Evolutionary conservation across 2,329 filamentous ascomycete genomes (phyloP).

Genomic region (Xylariaceae sp.): DNA sequence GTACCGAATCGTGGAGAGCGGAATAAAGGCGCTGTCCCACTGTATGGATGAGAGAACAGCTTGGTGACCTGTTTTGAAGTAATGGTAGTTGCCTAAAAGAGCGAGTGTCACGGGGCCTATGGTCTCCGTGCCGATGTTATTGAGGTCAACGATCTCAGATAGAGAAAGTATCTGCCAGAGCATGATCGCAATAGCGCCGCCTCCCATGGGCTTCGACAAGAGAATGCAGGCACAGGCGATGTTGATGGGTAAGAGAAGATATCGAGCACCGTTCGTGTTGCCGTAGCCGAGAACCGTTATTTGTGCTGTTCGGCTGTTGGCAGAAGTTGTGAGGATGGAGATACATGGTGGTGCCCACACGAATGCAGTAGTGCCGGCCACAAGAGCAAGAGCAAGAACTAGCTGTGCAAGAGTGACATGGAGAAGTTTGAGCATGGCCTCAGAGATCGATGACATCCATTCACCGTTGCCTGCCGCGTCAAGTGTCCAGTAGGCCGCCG

Average conservation of each 20-base stretch:
- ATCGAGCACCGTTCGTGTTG: constrained; percentile 88
- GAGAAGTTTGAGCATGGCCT: constrained; percentile 63
- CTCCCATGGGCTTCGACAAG: constrained; percentile 91
- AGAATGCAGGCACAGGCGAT: constrained; percentile 73
- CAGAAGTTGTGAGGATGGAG: constrained; percentile 57
- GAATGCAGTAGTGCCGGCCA: constrained; percentile 81
- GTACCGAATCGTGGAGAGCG: constrained; percentile 76
- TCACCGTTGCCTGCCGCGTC: constrained; percentile 83
- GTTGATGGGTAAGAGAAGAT: constrained; percentile 77
- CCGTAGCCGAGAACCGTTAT: constrained; percentile 86
- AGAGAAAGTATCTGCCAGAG: constrained; percentile 85
- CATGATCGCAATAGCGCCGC: constrained; percentile 75
- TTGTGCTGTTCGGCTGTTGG: constrained; percentile 42
- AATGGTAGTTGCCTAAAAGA: constrained; percentile 89
- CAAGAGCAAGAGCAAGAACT: constrained; percentile 73
- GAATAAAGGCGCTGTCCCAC: constrained; percentile 94
- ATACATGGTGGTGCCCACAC: constrained; percentile 82
- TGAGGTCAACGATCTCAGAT: constrained; percentile 59
- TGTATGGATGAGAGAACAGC: constrained; percentile 83
- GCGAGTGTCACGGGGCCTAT: constrained; percentile 83
- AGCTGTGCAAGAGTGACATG: constrained; percentile 77
- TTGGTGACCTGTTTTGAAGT: constrained; percentile 97
- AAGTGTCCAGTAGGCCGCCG: constrained; percentile 80
- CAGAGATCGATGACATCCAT: constrained; percentile 63
- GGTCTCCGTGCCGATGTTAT: constrained; percentile 58